phyloP scores from a whole-genome alignment of 2,329 filamentous ascomycete genomes.

The Ophiognomonia clavigignenti-juglandacearum region DNA sequence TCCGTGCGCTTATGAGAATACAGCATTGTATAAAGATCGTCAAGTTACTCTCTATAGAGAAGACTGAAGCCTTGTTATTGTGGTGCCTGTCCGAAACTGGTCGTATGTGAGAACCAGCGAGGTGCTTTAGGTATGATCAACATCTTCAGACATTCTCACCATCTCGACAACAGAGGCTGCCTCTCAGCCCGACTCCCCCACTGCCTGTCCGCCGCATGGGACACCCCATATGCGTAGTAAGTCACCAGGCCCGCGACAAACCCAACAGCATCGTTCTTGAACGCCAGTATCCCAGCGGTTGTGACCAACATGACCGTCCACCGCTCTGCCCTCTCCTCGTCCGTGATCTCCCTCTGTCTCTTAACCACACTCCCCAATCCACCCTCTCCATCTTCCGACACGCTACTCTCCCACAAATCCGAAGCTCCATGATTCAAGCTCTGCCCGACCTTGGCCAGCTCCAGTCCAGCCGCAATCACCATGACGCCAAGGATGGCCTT shows the following conservation, averaged over 20 bases:
- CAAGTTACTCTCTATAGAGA: no score
- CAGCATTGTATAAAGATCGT: no score
- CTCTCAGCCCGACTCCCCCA: slow-evolving; percentile 24
- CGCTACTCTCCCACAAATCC: slow-evolving; percentile 48
- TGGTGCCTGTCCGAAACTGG: no score
- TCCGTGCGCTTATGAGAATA: no score
- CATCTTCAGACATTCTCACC: no score
- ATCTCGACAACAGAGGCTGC: slow-evolving; percentile 21
- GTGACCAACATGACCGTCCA: slow-evolving; percentile 93
- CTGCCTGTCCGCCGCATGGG: slow-evolving; percentile 31
- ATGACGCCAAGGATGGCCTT: slow-evolving; percentile 76
- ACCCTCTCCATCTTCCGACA: slow-evolving; percentile 28
- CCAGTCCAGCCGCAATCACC: slow-evolving; percentile 83
- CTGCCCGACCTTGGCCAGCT: slow-evolving; percentile 80
- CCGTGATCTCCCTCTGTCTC: slow-evolving; percentile 49
- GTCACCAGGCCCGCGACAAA: slow-evolving; percentile 79
- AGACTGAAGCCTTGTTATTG: no score
- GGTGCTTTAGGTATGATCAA: no score
- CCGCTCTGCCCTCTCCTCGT: slow-evolving; percentile 66
- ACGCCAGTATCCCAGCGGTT: slow-evolving; percentile 73
- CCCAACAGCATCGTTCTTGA: slow-evolving; percentile 85
- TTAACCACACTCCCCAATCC: slow-evolving; percentile 28
- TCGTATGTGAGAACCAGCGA: no score
- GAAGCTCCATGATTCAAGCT: slow-evolving; percentile 69
- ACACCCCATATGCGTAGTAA: slow-evolving; percentile 59